These are phyloP conservation scores for Viridothelium virens DNA, from an alignment of 495 filamentous ascomycete species.

Conservation along the genomic window DNA sequence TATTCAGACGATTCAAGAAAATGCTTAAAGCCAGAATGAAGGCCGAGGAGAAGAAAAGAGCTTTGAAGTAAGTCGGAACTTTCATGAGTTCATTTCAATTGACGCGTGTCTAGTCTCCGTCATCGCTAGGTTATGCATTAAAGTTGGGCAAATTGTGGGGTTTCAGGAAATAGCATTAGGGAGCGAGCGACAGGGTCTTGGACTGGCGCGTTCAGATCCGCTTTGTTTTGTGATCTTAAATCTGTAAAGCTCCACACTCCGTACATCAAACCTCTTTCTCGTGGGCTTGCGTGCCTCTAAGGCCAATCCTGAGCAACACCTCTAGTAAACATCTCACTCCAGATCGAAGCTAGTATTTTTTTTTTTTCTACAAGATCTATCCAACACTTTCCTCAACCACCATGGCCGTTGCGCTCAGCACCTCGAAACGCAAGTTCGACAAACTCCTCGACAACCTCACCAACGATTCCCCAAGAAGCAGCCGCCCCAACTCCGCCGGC, in stretches of 20 bases:
- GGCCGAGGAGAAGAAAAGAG: slow-evolving; percentile 33
- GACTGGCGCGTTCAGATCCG: not conserved
- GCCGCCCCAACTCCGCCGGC: slow-evolving; percentile 13
- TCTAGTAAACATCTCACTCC: no score
- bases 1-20: slow-evolving; percentile 40
- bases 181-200: not conserved
- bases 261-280: not conserved
- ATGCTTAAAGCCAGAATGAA: slow-evolving; percentile 45
- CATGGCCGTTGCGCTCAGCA: slow-evolving; percentile 32
- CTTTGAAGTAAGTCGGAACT: not conserved
- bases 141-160: not conserved
- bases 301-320: no score
- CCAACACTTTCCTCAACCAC: not conserved
- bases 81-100: not conserved
- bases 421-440: slow-evolving; percentile 38
- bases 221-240: not conserved
- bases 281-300: no score
- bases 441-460: slow-evolving; percentile 35
- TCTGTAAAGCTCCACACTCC: not conserved
- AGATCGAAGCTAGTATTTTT: no score
- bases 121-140: not conserved
- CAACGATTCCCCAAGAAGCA: slow-evolving; percentile 23
- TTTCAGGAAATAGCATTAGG: not conserved
- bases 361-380: not conserved
- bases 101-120: not conserved